Conservation (phyloP, 2,329 filamentous ascomycete species). For the Diaporthe aspalathi region DNA sequence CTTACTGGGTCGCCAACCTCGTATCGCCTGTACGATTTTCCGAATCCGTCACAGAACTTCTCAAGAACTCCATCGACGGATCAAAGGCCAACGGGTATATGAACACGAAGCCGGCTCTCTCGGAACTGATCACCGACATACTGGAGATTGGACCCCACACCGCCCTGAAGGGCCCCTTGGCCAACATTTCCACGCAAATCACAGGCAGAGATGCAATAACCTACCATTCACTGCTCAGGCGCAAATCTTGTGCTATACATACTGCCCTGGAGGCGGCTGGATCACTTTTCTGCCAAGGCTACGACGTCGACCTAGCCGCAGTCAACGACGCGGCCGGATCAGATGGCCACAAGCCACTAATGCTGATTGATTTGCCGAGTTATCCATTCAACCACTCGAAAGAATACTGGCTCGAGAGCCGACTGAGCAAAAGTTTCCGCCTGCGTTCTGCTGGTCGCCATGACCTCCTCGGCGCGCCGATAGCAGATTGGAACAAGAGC, state of each 20-base stretch:
- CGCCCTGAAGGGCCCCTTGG: slow-evolving; percentile 44
- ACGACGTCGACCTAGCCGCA: slow-evolving; percentile 17
- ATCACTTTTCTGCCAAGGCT: slow-evolving; percentile 33
- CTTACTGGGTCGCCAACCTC: slow-evolving; percentile 47
- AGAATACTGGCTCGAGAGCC: slow-evolving; percentile 59
- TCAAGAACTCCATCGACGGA: slow-evolving; percentile 15
- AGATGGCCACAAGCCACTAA: background rate
- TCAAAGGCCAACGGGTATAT: slow-evolving; percentile 33
- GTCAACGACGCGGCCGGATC: slow-evolving; percentile 37
- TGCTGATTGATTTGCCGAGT: slow-evolving; percentile 56
- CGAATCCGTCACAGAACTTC: slow-evolving; percentile 42
- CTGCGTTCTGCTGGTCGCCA: slow-evolving; percentile 23
- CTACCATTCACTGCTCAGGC: slow-evolving; percentile 31
- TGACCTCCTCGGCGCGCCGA: slow-evolving; percentile 29
- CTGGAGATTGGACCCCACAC: slow-evolving; percentile 46
- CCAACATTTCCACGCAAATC: slow-evolving; percentile 42
- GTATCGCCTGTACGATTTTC: slow-evolving; percentile 46
- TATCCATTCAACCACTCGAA: slow-evolving; percentile 59
- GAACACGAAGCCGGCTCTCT: background rate
- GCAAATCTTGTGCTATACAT: slow-evolving; percentile 40
- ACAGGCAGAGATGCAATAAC: slow-evolving; percentile 1
- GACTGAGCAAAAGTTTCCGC: slow-evolving; percentile 48
- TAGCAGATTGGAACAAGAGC: slow-evolving; percentile 30
- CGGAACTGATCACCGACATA: slow-evolving; percentile 40
- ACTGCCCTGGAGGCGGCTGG: slow-evolving; percentile 41